Evolutionary conservation across 2,329 filamentous ascomycete species (phyloP), one percentile per base, ranked within the genome.

Genomic region (Sporothrix protearum): DNA sequence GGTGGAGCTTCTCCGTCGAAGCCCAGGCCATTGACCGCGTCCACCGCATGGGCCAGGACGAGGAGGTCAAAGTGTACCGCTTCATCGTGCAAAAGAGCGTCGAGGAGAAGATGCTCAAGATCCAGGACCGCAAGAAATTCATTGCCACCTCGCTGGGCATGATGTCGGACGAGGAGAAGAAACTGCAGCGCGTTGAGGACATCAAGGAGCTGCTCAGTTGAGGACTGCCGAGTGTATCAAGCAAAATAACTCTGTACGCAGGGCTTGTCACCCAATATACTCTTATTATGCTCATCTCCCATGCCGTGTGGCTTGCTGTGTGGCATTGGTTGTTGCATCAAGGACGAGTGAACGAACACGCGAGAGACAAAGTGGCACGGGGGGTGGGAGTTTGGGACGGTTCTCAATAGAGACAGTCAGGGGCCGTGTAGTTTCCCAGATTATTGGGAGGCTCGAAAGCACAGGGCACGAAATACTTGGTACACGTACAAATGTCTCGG

Each of bases 1-100:
- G 96, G 96, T 99, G 96, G 96, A 96, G 92, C 78, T 99, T 95
- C 80, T 94, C 96, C 0, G 91, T 98, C 14, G 96, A 99, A 81
- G 93, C 94, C 5, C 96, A 99, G 81, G 96, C 96, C 9, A 98
- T 99, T 77, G 96, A 99, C 82, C 92, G 96, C 0, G 94, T 99
- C 45, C 96, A 99, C 83, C 89, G 96, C 9, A 97, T 99, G 92
- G 96, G 96, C 0, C 96, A 99, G 80, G 89, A 92, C 67, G 87
- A 89, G 19, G 92, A 95, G 77, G 96, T 99, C 1, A 88, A 89
- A 71, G 94, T 99, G 0, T 91, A 91, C 76, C 85, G 96, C 36
- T 98, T 98, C 78, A 91, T 99, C 72, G 92, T 97, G 0, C 91
- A 92, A 80, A 89, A 91, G 63, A 97, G 93, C 75, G 96, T 99